Conservation (phyloP, 352 stramenopile species). For the Sclerospora graminicola region DNA sequence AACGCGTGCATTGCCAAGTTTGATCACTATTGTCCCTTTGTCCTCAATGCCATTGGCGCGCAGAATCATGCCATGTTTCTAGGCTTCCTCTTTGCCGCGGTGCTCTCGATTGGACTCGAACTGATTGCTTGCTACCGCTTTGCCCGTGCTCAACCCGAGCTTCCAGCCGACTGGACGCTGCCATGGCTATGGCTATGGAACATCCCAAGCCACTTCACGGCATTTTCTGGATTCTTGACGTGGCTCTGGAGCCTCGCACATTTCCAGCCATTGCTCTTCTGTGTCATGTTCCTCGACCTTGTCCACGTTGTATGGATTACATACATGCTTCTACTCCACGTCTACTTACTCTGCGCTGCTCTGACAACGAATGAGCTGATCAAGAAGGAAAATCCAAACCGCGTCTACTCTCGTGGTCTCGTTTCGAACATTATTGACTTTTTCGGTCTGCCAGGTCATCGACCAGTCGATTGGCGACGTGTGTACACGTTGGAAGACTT, state of each 20-base stretch:
- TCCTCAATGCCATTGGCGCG: constrained; percentile 90
- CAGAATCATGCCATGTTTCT: constrained; percentile 93
- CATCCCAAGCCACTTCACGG: too few relatives aligned
- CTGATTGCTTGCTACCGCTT: constrained; percentile 39
- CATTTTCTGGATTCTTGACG: constrained; percentile 11
- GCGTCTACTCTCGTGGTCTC: constrained; percentile 47
- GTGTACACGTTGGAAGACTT: constrained; percentile 56
- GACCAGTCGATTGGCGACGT: constrained; percentile 39
- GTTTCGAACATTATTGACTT: constrained; percentile 55
- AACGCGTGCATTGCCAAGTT: constrained; percentile 76
- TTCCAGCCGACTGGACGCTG: constrained; percentile 23
- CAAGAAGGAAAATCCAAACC: constrained; percentile 44
- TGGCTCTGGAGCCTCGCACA: constrained; percentile 48
- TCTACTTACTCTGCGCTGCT: constrained; percentile 43
- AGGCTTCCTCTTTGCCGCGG: constrained; percentile 79
- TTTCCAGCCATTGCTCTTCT: constrained; percentile 48
- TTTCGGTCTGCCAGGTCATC: constrained; percentile 25
- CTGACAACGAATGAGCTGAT: constrained; percentile 79
- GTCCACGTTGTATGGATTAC: constrained; percentile 65
- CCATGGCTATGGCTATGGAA: too few relatives aligned
- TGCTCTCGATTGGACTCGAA: constrained; percentile 41
- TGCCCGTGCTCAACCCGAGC: constrained; percentile 20
- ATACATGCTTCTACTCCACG: constrained; percentile 61
- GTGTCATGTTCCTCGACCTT: constrained; percentile 35
- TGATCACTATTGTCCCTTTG: constrained; percentile 81